Conservation (phyloP, 495 filamentous ascomycete species). For the Aspergillus heteromorphus region DNA sequence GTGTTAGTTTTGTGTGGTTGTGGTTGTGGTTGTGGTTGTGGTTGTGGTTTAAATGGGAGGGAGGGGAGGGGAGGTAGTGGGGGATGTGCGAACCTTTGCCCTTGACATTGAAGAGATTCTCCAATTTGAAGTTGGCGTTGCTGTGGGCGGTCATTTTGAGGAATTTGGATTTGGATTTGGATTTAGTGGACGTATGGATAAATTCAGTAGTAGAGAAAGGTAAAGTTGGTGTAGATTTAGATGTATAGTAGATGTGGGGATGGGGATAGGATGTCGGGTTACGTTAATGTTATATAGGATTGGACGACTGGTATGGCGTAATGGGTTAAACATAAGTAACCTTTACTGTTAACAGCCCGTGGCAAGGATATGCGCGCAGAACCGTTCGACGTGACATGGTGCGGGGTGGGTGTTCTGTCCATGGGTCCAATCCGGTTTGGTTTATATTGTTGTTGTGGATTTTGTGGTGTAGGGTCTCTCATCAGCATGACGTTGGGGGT, state of each 20-base stretch:
- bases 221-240: neutral
- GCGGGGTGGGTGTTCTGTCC: too few species aligned
- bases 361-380: too few species aligned
- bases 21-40: neutral
- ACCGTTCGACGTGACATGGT: too few species aligned
- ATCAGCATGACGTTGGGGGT: too few species aligned
- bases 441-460: too few species aligned
- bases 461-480: too few species aligned
- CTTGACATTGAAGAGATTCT: slow-evolving; percentile 52
- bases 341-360: too few species aligned
- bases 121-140: slow-evolving; percentile 46
- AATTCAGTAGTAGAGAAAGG: too few species aligned
- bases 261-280: too few species aligned
- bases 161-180: too few species aligned
- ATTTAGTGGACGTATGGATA: too few species aligned
- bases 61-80: neutral
- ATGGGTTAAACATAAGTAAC: too few species aligned
- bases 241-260: neutral
- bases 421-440: neutral
- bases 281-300: neutral
- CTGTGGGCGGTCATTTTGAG: slow-evolving; percentile 26
- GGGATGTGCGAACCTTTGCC: slow-evolving; percentile 29
- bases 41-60: neutral
- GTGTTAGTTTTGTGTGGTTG: neutral
- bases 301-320: neutral